Evolutionary conservation across 495 filamentous ascomycete genomes (phyloP), one percentile per base, ranked within the genome.

Genomic region (Aspergillus cavernicola): DNA sequence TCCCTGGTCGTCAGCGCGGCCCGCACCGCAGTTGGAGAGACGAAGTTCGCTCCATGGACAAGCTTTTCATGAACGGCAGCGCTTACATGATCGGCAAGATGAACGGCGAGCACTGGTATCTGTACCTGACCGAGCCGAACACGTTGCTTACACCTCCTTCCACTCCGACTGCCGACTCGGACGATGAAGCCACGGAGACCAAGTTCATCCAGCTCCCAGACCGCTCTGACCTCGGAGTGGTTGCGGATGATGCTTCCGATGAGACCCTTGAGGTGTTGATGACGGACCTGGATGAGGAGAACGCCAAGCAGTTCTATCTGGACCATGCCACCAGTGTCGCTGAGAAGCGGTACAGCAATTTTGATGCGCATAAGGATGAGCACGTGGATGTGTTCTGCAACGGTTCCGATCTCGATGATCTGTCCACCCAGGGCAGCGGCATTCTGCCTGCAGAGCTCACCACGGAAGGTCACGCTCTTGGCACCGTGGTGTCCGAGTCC

Each of bases 51-150:
- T 93, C 82, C 55, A 78, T 99, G 53, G 95, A 99, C 72, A 82
- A 84, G 61, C 86, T 88, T 62, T 97, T 97, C 67, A 77, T 86
- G 40, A 87, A 88, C 50, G 95, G 95, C 36, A 97, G 92, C 69
- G 95, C 95, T 26, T 99, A 99, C 72, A 95, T 97, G 92, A 93
- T 99, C 56, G 95, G 95, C 58, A 96, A 96, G 70, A 97, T 97
- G 91, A 99, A 99, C 63, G 92, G 93, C 55, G 95, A 97, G 71
- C 95, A 99, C 63, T 99, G 95, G 95, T 97, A 97, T 64, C 75
- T 99, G 33, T 99, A 97, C 69, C 81, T 97, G 66, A 99, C 95
- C 28, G 86, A 89, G 46, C 90, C 95, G 15, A 80, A 86, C 63
- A 86, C 80, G 9, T 69, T 83, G 57, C 78, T 96, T 51, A 96